These are phyloP conservation scores for Paecilomyces sp. DNA, from an alignment of 2,329 filamentous ascomycete species.

Conservation along the genomic window DNA sequence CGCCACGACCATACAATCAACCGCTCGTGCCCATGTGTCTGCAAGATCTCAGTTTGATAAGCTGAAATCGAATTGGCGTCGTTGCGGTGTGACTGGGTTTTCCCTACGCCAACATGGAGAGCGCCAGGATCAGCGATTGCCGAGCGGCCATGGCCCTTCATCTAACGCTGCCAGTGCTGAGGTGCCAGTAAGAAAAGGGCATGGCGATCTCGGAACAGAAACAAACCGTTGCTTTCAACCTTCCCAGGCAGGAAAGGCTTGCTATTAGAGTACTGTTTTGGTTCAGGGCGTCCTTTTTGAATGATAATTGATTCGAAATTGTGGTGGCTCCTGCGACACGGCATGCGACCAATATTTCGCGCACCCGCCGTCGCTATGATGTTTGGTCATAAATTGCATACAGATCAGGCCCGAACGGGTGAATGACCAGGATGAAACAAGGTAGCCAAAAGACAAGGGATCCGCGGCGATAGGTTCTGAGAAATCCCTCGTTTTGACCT, in stretches of 20 bases:
- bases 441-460: neutral
- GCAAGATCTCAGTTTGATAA: neutral
- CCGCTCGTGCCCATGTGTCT: neutral
- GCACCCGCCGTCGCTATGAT: neutral
- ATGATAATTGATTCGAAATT: neutral
- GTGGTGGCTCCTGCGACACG: neutral
- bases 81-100: neutral
- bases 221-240: neutral
- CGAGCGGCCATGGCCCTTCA: neutral
- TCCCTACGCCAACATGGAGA: neutral
- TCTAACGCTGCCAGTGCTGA: neutral
- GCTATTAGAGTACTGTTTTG: too few relatives aligned
- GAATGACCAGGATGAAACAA: neutral
- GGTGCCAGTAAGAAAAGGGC: neutral
- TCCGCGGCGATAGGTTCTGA: neutral
- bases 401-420: neutral
- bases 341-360: neutral
- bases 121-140: neutral
- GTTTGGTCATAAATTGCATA: neutral
- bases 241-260: neutral
- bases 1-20: neutral
- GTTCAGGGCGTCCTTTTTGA: neutral
- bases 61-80: neutral
- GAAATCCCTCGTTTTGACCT: neutral
- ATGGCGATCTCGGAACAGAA: neutral